Base-by-base conservation (phyloP, 371 early-diverging fungal species). In the Syncephalastrum contaminatum region DNA sequence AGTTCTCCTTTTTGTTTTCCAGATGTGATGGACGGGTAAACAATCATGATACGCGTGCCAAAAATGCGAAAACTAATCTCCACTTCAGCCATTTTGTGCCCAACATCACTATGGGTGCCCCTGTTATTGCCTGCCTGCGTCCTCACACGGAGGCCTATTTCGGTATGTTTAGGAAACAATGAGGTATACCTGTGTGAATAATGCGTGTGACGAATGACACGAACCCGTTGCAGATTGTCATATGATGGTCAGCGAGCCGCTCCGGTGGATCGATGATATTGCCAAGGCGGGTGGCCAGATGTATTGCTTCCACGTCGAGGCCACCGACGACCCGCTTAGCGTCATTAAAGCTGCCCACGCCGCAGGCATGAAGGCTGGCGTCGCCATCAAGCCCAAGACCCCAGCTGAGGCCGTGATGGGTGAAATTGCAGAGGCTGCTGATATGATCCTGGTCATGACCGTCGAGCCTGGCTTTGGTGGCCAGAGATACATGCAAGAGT, bases 391-490 rank as follows among this genome's bases (percentile, higher is more conserved):
- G 72, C 99, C 99, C 4, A 81, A 83, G 48, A 98, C 99, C 1
- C 84, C 88, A 6, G 82, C 93, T 20, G 90, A 91, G n/a, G 60
- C 76, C 0, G 87, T 93, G 3, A 75, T 85, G 45, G 75, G 75
- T 2, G 75, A 80, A 13, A 67, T 90, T 39, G 90, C 83, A 20
- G 77, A 83, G 20, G 70, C 81, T 62, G 84, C 91, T 49, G 97
- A 97, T 59, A 90, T 93, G 89, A 87, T 98, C 27, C 80, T 99
- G 44, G 83, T 99, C 43, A 99, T 99, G 99, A 98, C 99, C 0
- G 99, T 99, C 36, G 96, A 97, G 67, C 98, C 98, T 46, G 98
- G 98, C 3, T 97, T 97, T 71, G 98, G 98, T 42, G 98, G 98
- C 40, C 98, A 97, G 73, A 72, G 85, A 43, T 95, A 96, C 66